These are phyloP conservation scores for Cutaneotrichosporon sp. DNA, from an alignment of 1,284 basidiomycete species.

Conservation along the genomic window DNA sequence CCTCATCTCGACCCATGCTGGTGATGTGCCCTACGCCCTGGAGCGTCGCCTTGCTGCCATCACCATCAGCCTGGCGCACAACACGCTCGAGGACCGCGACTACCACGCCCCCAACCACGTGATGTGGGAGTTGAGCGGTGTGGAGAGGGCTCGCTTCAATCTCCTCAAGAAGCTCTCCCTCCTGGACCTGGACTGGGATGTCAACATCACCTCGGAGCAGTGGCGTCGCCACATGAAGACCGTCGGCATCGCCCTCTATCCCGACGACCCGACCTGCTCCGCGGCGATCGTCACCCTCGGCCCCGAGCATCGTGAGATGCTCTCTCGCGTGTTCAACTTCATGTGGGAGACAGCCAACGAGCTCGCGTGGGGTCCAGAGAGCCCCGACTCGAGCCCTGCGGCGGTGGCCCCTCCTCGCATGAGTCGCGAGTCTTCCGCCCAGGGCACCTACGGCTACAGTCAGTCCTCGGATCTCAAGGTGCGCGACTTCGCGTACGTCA, in stretches of 20 bases:
- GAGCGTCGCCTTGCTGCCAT: conserved; percentile 7
- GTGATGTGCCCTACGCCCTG: conserved; percentile 1
- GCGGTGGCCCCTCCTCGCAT: not conserved
- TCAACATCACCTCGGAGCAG: conserved; percentile 3
- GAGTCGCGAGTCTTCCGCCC: not conserved
- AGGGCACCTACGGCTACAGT: not conserved
- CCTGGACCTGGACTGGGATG: conserved; percentile 7
- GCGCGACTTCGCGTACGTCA: not conserved
- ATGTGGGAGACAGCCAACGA: not conserved
- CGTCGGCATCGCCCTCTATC: not conserved
- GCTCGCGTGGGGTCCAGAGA: not conserved
- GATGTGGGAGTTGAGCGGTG: conserved; percentile 4
- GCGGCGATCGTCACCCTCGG: not conserved
- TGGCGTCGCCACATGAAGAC: not conserved
- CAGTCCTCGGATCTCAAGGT: not conserved
- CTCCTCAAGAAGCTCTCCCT: conserved; percentile 3
- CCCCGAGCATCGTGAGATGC: conserved; percentile 2
- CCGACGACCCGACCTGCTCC: not conserved
- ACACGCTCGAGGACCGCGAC: conserved; percentile 10
- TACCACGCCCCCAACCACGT: conserved; percentile 7
- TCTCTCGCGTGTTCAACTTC: not conserved
- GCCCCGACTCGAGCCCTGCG: not conserved
- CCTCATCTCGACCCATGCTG: not conserved
- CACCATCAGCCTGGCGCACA: conserved; percentile 4
- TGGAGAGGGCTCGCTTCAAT: conserved; percentile 7